Evolutionary conservation across 2,329 filamentous ascomycete genomes (phyloP).

Genomic region (Scedosporium aurantiacum): DNA sequence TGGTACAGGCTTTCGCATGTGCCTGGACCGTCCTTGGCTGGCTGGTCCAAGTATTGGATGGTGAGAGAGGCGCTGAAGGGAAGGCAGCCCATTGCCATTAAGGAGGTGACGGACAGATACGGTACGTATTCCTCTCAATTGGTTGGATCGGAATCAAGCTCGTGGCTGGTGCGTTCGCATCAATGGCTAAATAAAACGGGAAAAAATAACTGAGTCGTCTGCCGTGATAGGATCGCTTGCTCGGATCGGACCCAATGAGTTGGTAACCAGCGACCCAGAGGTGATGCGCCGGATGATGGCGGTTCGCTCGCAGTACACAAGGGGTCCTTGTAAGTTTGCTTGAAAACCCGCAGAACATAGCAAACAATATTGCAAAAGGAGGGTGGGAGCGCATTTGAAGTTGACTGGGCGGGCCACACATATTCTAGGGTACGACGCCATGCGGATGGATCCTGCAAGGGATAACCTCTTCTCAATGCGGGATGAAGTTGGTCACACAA

Average conservation of each 20-base stretch:
- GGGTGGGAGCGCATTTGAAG: not conserved
- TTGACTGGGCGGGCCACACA: too few species aligned
- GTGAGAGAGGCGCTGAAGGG: constrained; percentile 10
- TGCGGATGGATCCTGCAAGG: constrained; percentile 39
- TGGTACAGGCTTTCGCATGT: constrained; percentile 28
- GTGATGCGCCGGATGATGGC: constrained; percentile 25
- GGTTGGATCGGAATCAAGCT: too few species aligned
- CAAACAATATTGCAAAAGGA: constrained; percentile 17
- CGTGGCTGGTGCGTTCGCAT: too few species aligned
- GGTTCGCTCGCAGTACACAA: constrained; percentile 23
- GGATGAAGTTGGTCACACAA: constrained; percentile 31
- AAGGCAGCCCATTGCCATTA: not conserved
- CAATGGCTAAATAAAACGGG: not conserved
- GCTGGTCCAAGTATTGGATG: constrained; percentile 29
- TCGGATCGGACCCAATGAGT: constrained; percentile 30
- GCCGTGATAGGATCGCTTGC: constrained; percentile 20
- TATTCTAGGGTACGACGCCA: constrained; percentile 29
- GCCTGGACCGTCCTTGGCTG: constrained; percentile 24
- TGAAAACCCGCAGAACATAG: constrained; percentile 15
- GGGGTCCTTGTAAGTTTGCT: constrained; percentile 16
- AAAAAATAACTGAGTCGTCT: too few species aligned
- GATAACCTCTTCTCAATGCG: constrained; percentile 42
- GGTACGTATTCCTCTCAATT: constrained; percentile 11
- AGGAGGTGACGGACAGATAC: constrained; percentile 17
- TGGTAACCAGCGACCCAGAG: constrained; percentile 27